Base-by-base conservation (phyloP, 768 basidiomycete species). In the Candolleomyces aberdarensis region DNA sequence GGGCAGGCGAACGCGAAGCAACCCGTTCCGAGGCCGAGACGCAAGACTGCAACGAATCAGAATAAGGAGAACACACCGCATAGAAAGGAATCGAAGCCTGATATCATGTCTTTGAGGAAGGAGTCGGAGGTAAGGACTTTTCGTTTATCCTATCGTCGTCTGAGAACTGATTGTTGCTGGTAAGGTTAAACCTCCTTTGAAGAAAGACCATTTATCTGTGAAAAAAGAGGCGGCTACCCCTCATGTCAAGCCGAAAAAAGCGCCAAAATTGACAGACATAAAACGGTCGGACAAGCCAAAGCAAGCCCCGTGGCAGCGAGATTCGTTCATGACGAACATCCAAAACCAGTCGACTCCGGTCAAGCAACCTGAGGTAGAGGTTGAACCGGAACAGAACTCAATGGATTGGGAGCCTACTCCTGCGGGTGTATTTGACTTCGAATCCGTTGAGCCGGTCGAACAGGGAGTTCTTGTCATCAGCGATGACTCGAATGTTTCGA, bases 401-500 rank as follows among this genome's bases (percentile, higher is more conserved):
- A 48, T 54, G 43, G 22, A 53, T 2, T 36, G 36, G 32, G 19
- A 26, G 5, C 52, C 64, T 39, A 31, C 56, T 36, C 36, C 57
- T 20, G 53, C 54, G 20, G 40, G 40, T 22, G 54, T 40, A 20
- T 56, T 56, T 39, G 5, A 41, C 15, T 56, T 56, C 6, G 36
- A 36, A 36, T 3, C 36, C 36, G 56, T 63, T 9, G 19, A 53
- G n/a, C 41, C 57, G 11, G 31, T 49, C 11, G 46, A 54, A 48
- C 62, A 74, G 43, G 59, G 63, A 29, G 64, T 73, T 10, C 75
- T 73, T 29, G 77, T 82, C 53, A 79, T 58, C n/a, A 41, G 57
- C 48, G 44, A 47, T 29, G 41, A 51, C 15, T 54, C 57, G 56
- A 43, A 50, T n/a, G 54, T 2, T 4, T 56, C 54, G 9, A 39